Evolutionary conservation across 148 eudicot genomes (phyloP).

Genomic region (Pouteria glomerata): DNA sequence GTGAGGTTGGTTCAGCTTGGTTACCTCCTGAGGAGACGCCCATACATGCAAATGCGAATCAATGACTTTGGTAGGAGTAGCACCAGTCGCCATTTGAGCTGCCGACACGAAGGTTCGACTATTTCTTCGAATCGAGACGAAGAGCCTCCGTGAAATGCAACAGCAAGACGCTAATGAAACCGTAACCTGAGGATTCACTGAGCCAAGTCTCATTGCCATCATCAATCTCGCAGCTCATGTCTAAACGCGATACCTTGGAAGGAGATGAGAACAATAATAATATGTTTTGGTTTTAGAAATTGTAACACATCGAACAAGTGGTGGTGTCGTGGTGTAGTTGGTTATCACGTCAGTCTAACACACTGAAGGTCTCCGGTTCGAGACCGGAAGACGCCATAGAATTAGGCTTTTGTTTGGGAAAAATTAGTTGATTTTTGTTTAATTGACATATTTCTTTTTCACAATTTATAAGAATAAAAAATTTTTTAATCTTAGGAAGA

Average conservation of each 20-base stretch:
- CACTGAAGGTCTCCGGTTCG: slow-evolving; percentile 99
- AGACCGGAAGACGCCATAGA: slow-evolving; percentile 91
- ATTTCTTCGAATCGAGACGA: slow-evolving; percentile 1
- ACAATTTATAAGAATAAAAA: background rate
- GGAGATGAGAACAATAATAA: background rate
- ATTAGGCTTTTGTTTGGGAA: too few species aligned
- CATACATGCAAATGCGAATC: slow-evolving; percentile 95
- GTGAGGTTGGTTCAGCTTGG: background rate
- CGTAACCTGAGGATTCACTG: slow-evolving; percentile 21
- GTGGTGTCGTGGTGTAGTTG: slow-evolving; percentile 97
- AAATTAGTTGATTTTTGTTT: too few species aligned
- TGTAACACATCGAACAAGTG: background rate
- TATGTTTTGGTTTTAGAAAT: background rate
- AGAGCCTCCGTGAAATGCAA: background rate
- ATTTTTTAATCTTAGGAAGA: too few species aligned
- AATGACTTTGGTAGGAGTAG: slow-evolving; percentile 42
- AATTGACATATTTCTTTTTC: fast-evolving
- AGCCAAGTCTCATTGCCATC: slow-evolving; percentile 32
- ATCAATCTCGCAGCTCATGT: background rate
- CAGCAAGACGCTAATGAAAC: background rate
- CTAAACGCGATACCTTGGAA: too few species aligned
- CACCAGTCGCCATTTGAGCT: slow-evolving; percentile 36
- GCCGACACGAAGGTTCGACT: slow-evolving; percentile 6
- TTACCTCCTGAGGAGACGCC: slow-evolving; percentile 80
- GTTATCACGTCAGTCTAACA: slow-evolving; percentile 99